These are phyloP conservation scores for Aspergillus neoniger DNA, from an alignment of 2,329 filamentous ascomycete species.

Conservation along the genomic window DNA sequence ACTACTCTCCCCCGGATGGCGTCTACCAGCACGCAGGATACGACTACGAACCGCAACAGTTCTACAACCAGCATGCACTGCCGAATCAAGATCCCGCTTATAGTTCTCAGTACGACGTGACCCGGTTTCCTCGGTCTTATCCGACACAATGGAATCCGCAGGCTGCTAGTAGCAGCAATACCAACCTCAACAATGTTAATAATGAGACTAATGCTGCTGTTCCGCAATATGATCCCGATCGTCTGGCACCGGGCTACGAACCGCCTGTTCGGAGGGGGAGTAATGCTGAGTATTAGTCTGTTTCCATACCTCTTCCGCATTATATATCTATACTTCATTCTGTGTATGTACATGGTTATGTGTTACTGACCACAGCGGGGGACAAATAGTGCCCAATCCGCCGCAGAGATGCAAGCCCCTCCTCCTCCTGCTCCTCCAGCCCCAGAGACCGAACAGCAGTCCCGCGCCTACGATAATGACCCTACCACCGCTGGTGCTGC, in stretches of 20 bases:
- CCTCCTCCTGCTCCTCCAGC: background rate
- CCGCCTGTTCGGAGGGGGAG: conserved; percentile 14
- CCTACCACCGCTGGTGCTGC: too few species aligned
- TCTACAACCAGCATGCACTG: conserved; percentile 13
- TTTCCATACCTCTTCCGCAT: background rate
- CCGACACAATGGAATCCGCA: conserved; percentile 11
- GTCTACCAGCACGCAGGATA: conserved; percentile 25
- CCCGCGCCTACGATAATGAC: background rate
- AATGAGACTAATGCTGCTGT: too few species aligned
- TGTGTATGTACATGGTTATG: too few species aligned
- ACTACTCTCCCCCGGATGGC: conserved; percentile 28
- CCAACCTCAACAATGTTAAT: too few species aligned
- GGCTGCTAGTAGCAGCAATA: too few species aligned
- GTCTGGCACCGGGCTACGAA: conserved; percentile 14
- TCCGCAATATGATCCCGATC: conserved; percentile 5
- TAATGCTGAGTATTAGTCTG: conserved; percentile 25
- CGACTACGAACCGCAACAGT: conserved; percentile 30
- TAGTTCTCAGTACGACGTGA: conserved; percentile 14
- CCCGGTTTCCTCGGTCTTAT: conserved; percentile 8
- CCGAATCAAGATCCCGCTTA: conserved; percentile 12
- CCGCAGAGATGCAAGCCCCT: background rate
- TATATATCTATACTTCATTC: too few species aligned
- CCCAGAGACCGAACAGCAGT: background rate
- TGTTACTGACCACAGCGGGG: too few species aligned
- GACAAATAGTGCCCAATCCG: background rate